phyloP scores from a whole-genome alignment of 1,139 yeast species.

The Geotrichum citri-aurantii region DNA sequence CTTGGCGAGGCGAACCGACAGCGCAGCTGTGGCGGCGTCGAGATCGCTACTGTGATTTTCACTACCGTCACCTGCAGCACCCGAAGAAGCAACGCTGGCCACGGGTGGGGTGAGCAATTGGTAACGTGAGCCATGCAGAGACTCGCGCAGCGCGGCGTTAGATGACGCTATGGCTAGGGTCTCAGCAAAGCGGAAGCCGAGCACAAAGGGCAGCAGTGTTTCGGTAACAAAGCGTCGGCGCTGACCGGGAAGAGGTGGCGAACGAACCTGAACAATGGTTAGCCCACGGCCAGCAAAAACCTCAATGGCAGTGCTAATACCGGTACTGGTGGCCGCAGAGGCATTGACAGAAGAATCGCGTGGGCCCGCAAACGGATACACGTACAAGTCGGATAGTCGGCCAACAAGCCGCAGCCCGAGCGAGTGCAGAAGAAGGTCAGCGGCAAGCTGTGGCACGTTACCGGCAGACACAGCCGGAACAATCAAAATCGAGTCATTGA shows the following conservation, averaged over 20 bases:
- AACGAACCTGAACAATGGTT: slow-evolving; percentile 68
- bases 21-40: background rate
- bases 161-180: slow-evolving; percentile 64
- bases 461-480: slow-evolving; percentile 83
- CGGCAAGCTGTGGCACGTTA: slow-evolving; percentile 79
- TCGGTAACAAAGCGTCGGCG: slow-evolving; percentile 47
- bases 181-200: slow-evolving; percentile 39
- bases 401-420: slow-evolving; percentile 48
- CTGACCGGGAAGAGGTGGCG: slow-evolving; percentile 73
- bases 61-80: background rate
- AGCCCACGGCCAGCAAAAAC: slow-evolving; percentile 39
- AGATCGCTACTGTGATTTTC: background rate
- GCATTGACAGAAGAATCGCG: slow-evolving; percentile 43
- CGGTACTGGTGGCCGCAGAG: slow-evolving; percentile 23
- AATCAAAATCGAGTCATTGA: slow-evolving; percentile 37
- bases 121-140: slow-evolving; percentile 16
- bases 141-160: slow-evolving; percentile 44
- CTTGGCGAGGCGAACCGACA: slow-evolving; percentile 23
- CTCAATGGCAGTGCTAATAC: slow-evolving; percentile 58
- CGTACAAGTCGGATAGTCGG: slow-evolving; percentile 50
- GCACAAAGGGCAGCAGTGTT: slow-evolving; percentile 49
- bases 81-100: background rate
- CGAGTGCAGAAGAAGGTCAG: slow-evolving; percentile 68
- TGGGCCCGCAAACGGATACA: slow-evolving; percentile 85
- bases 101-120: slow-evolving; percentile 11